These are phyloP conservation scores for Babesia sp. DNA, from an alignment of 169 alveolate genomes.

Conservation along the genomic window DNA sequence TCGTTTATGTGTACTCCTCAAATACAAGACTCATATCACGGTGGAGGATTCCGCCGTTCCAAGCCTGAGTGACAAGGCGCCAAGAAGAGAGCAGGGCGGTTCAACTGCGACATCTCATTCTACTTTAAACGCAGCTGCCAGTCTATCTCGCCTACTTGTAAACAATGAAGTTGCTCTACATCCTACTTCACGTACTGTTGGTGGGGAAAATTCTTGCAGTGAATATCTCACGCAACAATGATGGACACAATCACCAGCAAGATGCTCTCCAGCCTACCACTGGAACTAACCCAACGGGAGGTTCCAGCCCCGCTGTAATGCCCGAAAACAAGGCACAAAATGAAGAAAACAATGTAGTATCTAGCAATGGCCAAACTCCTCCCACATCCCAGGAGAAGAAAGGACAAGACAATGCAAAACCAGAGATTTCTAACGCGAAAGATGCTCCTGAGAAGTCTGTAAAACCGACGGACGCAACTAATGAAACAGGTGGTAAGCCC, in stretches of 20 bases:
- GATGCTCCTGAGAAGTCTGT: too few relatives aligned
- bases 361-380: too few relatives aligned
- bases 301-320: background rate
- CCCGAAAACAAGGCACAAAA: too few relatives aligned
- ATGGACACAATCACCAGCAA: background rate
- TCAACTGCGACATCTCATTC: background rate
- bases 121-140: background rate
- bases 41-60: background rate
- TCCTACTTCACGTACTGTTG: background rate
- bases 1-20: background rate
- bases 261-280: too few relatives aligned
- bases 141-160: background rate
- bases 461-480: too few relatives aligned
- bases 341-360: too few relatives aligned
- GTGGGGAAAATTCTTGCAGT: constrained; percentile 17
- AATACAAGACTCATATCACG: background rate
- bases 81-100: background rate
- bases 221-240: background rate
- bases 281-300: background rate
- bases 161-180: constrained; percentile 10
- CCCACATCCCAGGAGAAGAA: too few relatives aligned
- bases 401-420: too few relatives aligned
- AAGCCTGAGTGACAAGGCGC: constrained; percentile 1
- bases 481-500: too few relatives aligned
- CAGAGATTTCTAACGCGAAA: too few relatives aligned